Evolutionary conservation across 805 yeast species (phyloP), one percentile per base, ranked within the genome.

Genomic region (Cyberlindnera mrakii): DNA sequence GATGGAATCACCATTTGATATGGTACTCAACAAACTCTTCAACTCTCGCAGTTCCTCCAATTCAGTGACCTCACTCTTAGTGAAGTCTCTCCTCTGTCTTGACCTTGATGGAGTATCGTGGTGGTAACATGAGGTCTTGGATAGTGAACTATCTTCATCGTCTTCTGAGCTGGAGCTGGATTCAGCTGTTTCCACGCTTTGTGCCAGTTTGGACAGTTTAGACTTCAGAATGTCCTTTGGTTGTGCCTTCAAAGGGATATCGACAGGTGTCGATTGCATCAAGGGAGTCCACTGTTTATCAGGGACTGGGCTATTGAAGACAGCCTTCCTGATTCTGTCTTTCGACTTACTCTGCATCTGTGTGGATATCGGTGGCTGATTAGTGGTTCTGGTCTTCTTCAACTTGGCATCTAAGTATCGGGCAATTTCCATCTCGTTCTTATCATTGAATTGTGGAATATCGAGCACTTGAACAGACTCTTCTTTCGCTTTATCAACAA

Each of bases 211-310:
- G 5, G 60, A 52, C 16, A 56, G 49, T 20, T 46, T 56, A 1
- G 62, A 52, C 25, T 50, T 55, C 40, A 58, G 33, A 8, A 56
- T 40, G 30, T 57, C 62, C 36, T 46, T 57, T 13, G 60, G 62
- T 32, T 58, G 58, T 2, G 37, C 41, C n/a, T 44, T 47, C 2
- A 36, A 32, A 6, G 40, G 41, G 1, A 36, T 23, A 14, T 44
- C 53, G 42, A 52, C 44, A 2, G 62, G 60, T 4, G 62, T 56
- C 0, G 60, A 56, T 18, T 56, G 53, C 5, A 52, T 54, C 43
- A 56, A 42, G 9, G 62, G 60, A 3, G 34, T 42, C 59, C 57
- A 54, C 1, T 33, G 48, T 35, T 51, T 56, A 5, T 45, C 56
- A 9, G 34, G 16, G n/a, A 43, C 34, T 5, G 58, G 56, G 11